phyloP scores from a whole-genome alignment of 2,329 filamentous ascomycete genomes.

The Leptoxyphium fumago region DNA sequence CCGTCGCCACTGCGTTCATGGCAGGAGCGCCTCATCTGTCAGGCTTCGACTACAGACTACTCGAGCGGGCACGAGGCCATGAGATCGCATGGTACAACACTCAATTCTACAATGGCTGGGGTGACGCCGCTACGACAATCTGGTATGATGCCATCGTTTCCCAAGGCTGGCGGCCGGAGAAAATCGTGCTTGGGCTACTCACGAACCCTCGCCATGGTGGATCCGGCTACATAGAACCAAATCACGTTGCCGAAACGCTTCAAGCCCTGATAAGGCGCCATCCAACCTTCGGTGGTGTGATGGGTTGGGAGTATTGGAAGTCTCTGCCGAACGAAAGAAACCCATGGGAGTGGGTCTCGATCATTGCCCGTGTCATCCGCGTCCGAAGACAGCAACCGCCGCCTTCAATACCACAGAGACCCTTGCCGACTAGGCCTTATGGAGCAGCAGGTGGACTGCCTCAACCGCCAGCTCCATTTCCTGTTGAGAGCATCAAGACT shows the following conservation, averaged over 20 bases:
- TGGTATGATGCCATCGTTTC: slow-evolving; percentile 40
- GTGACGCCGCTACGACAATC: slow-evolving; percentile 40
- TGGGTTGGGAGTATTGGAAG: slow-evolving; percentile 96
- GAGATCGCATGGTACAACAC: slow-evolving; percentile 76
- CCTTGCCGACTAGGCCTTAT: slow-evolving; percentile 19
- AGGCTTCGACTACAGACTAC: slow-evolving; percentile 64
- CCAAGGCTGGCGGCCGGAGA: slow-evolving; percentile 56
- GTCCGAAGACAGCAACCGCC: slow-evolving; percentile 20
- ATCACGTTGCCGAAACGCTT: slow-evolving; percentile 42
- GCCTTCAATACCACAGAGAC: slow-evolving; percentile 4
- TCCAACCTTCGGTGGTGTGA: slow-evolving; percentile 66
- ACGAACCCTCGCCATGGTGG: slow-evolving; percentile 62
- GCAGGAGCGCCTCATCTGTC: slow-evolving; percentile 47
- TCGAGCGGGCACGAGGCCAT: slow-evolving; percentile 52
- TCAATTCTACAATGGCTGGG: slow-evolving; percentile 91
- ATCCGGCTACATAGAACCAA: slow-evolving; percentile 44
- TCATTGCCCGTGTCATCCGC: slow-evolving; percentile 37
- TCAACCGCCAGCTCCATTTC: slow-evolving; percentile 22
- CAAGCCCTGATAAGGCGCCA: slow-evolving; percentile 44
- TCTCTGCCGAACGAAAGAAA: slow-evolving; percentile 48
- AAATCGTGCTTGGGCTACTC: slow-evolving; percentile 66
- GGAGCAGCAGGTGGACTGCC: slow-evolving; percentile 12
- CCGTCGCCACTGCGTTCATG: slow-evolving; percentile 62
- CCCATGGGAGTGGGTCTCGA: slow-evolving; percentile 67
- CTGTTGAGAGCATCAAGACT: slow-evolving; percentile 26